These are phyloP conservation scores for Cylindrodendrum hubeiense DNA, from an alignment of 2,329 filamentous ascomycete species.

Conservation along the genomic window DNA sequence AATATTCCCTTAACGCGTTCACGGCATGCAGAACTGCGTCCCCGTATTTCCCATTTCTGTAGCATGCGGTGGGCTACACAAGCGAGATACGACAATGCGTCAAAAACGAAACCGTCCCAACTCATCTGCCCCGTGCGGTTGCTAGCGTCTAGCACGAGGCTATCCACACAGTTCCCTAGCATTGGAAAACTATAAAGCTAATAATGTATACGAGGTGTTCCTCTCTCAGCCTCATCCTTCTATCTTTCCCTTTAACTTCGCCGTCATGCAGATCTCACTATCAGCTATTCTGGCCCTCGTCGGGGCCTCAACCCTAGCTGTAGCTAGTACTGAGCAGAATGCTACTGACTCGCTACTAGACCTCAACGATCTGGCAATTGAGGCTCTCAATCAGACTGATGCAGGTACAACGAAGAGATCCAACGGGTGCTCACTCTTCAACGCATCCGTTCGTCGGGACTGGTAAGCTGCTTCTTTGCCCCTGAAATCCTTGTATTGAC, in stretches of 20 bases:
- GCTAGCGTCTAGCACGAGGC: no score
- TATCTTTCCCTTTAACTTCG: neutral
- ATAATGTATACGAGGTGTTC: no score
- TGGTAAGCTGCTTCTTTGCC: neutral
- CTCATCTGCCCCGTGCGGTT: no score
- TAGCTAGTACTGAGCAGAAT: neutral
- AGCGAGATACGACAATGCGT: no score
- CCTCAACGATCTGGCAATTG: neutral
- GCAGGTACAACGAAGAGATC: neutral
- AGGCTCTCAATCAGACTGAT: neutral
- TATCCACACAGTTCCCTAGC: no score
- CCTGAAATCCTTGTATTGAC: neutral
- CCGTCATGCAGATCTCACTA: slow-evolving; percentile 9
- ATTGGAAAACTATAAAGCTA: no score
- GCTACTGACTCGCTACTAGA: neutral
- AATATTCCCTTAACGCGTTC: no score
- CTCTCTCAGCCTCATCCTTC: no score
- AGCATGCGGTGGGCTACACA: no score
- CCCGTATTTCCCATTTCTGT: no score
- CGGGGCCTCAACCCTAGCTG: neutral
- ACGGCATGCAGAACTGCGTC: no score
- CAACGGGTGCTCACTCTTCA: neutral
- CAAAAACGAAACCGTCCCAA: no score
- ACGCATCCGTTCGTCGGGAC: slow-evolving; percentile 8
- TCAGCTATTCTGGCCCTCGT: slow-evolving; percentile 3